These are phyloP conservation scores for Candida sphagnicola DNA, from an alignment of 805 yeast species.

Conservation along the genomic window DNA sequence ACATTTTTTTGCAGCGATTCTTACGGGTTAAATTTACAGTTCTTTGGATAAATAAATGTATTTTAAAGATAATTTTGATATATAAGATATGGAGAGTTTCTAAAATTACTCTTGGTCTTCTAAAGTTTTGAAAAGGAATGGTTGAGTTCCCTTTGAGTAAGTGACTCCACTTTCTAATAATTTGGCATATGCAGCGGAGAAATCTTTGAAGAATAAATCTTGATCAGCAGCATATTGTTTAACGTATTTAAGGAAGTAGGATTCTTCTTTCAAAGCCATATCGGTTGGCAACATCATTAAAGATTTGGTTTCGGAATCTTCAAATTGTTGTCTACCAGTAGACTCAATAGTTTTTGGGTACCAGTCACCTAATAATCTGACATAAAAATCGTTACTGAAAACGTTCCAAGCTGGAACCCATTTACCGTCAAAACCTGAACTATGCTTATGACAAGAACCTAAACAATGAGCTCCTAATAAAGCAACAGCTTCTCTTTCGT, in stretches of 20 bases:
- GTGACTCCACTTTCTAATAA: constrained; percentile 42
- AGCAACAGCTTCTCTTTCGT: constrained; percentile 38
- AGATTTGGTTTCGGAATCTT: constrained; percentile 34
- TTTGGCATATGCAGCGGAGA: constrained; percentile 41
- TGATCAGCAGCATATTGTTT: constrained; percentile 48
- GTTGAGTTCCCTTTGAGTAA: constrained; percentile 48
- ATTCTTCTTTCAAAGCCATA: constrained; percentile 47
- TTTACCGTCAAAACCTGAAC: constrained; percentile 40
- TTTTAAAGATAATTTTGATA: background rate
- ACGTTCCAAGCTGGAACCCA: constrained; percentile 41
- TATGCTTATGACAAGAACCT: constrained; percentile 35
- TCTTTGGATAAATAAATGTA: background rate
- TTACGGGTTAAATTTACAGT: background rate
- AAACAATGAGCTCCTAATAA: constrained; percentile 41
- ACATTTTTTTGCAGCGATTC: background rate
- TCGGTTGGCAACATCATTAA: constrained; percentile 61
- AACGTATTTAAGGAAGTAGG: constrained; percentile 41
- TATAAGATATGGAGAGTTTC: background rate
- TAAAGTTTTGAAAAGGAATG: constrained; percentile 56
- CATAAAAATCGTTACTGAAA: constrained; percentile 39
- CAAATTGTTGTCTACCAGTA: constrained; percentile 34
- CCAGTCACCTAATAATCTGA: constrained; percentile 50
- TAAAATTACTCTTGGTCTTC: constrained; percentile 54
- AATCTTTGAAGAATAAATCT: constrained; percentile 47
- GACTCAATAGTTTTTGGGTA: constrained; percentile 36